These are phyloP conservation scores for Phaeosphaeria sp. DNA, from an alignment of 2,329 filamentous ascomycete genomes.

Conservation along the genomic window DNA sequence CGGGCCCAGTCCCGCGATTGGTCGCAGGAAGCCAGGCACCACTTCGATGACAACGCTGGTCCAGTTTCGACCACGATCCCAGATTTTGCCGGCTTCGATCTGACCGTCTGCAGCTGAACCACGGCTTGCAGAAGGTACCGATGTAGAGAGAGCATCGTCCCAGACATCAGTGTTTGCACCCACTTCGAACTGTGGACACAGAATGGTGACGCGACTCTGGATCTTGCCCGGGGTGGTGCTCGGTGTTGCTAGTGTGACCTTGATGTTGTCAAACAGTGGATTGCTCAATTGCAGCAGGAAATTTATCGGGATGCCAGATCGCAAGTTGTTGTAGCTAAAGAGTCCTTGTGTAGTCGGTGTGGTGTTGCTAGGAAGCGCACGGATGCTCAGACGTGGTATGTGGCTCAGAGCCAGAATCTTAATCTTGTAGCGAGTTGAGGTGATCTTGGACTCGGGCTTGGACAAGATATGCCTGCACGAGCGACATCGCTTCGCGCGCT, in stretches of 20 bases:
- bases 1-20: constrained; percentile 11
- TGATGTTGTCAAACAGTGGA: constrained; percentile 89
- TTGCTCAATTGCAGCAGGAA: constrained; percentile 92
- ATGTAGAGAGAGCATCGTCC: constrained; percentile 79
- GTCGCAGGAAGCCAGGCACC: constrained; percentile 61
- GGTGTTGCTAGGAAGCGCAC: constrained; percentile 59
- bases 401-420: constrained; percentile 84
- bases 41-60: constrained; percentile 93
- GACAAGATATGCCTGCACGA: constrained; percentile 93
- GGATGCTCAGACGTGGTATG: constrained; percentile 81
- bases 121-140: constrained; percentile 46
- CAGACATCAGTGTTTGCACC: constrained; percentile 92
- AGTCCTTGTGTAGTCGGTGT: constrained; percentile 30
- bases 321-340: constrained; percentile 57
- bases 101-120: constrained; percentile 32
- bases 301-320: constrained; percentile 66
- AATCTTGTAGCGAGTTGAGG: constrained; percentile 90
- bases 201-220: constrained; percentile 77
- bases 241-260: constrained; percentile 86
- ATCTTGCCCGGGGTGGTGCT: constrained; percentile 46
- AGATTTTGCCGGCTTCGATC: constrained; percentile 92
- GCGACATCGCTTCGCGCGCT: constrained; percentile 91
- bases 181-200: constrained; percentile 93
- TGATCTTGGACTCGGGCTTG: constrained; percentile 90
- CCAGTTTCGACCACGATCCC: constrained; percentile 93